These are phyloP conservation scores for Aureobasidium melanogenum DNA, from an alignment of 2,329 filamentous ascomycete genomes.

Conservation along the genomic window DNA sequence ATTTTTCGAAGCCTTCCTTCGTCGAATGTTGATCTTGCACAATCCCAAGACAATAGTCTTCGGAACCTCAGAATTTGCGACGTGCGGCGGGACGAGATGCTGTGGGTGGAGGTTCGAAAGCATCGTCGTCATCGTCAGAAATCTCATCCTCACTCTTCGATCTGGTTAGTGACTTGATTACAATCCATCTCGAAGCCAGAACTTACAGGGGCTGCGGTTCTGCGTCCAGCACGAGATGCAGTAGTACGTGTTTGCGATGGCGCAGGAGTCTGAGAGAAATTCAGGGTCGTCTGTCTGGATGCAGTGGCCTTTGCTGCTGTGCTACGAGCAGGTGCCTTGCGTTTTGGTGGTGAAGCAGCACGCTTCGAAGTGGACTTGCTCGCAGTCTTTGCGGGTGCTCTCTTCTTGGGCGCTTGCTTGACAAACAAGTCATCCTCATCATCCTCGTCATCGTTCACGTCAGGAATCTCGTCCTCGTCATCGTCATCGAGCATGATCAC, in stretches of 20 bases:
- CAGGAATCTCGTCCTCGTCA: constrained; percentile 38
- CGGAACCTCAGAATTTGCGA: constrained; percentile 6
- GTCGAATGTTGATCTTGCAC: too few relatives aligned
- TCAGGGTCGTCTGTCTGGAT: constrained; percentile 32
- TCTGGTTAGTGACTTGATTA: neutral
- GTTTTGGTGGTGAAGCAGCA: constrained; percentile 22
- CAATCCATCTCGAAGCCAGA: neutral
- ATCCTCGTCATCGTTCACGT: constrained; percentile 33
- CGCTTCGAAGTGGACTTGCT: constrained; percentile 15
- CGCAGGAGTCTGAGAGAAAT: constrained; percentile 30
- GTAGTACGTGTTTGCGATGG: constrained; percentile 25
- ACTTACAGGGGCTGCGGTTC: constrained; percentile 33
- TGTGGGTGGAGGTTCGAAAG: constrained; percentile 26
- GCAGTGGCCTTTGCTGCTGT: constrained; percentile 17
- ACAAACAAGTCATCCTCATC: constrained; percentile 37
- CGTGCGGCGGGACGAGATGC: constrained; percentile 13
- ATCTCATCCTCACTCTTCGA: constrained; percentile 29
- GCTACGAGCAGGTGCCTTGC: constrained; percentile 19
- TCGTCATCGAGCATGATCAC: constrained; percentile 34
- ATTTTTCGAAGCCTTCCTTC: neutral
- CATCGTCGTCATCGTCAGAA: constrained; percentile 28
- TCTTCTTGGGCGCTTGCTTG: constrained; percentile 22
- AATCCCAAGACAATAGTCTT: too few relatives aligned
- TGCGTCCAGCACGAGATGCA: constrained; percentile 20
- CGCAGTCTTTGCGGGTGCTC: constrained; percentile 19